Base-by-base conservation (phyloP, 305 asterid species). In the Fraxinus baroniana region DNA sequence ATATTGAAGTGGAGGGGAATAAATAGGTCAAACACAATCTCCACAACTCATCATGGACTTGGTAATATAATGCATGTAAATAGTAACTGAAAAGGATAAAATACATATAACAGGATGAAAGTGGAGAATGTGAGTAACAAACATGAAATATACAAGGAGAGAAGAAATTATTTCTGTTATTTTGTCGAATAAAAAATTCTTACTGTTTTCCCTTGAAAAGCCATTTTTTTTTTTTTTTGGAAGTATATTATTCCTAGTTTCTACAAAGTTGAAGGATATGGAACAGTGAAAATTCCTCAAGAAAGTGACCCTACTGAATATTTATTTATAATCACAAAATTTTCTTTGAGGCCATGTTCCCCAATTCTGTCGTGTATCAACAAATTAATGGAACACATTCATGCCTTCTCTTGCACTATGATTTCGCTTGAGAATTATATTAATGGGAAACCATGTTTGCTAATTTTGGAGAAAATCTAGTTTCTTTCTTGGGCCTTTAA, bases 21-120 rank as follows among this genome's bases (percentile, higher is more conserved):
- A 13, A 64, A 64, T 1, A n/a, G 33, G 17, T 62, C 41, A 71
- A 82, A 49, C 18, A 55, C 68, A 39, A 77, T 4, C 32, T 62
- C 46, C 79, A 83, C 36, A 41, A 78, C 66, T 62, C 26, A 41
- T 64, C 49, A 17, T 49, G 32, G 60, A 20, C 13, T 52, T 35
- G 49, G 37, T 81, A 24, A 32, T 15, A 79, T 39, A 82, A 70
- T 75, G 81, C 37, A 70, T 49, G 4, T 7, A 24, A n/a, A 75
- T 55, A 60, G 71, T 60, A 60, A 20, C 71, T 60, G 49, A 44
- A 64, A 41, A 33, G 57, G 73, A 28, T 24, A 37, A 13, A 74
- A 37, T 22, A 35, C 71, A 60, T 22, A 22, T 60, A 32, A 70
- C 49, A 82, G 24, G 60, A 62, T 33, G 30, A 78, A 82, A 55